phyloP scores from a whole-genome alignment of 257 asterid genomes.

The Ligustrum vulgare region DNA sequence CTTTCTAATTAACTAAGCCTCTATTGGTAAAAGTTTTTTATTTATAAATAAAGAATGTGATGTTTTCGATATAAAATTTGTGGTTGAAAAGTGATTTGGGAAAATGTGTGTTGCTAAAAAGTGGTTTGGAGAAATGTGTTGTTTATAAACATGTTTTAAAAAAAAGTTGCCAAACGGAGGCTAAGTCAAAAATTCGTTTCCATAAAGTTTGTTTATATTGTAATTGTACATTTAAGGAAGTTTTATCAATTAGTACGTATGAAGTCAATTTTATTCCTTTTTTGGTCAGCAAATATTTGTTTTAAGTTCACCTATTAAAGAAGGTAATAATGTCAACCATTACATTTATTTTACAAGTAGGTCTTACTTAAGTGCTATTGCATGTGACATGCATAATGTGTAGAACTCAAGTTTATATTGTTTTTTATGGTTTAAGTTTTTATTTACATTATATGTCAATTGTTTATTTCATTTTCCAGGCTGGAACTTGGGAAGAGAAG shows the following conservation, averaged over 20 bases:
- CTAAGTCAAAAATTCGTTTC: no score
- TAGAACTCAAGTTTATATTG: neutral
- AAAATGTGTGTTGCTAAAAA: no score
- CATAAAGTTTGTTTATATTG: neutral
- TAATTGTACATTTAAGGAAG: neutral
- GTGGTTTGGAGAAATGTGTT: no score
- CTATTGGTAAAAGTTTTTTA: no score
- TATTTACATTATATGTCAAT: neutral
- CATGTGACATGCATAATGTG: neutral
- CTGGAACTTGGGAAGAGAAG: slow-evolving; percentile 63
- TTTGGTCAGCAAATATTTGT: neutral
- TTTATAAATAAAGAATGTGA: no score
- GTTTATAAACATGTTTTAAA: no score
- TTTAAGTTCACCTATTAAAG: neutral
- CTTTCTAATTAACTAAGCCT: neutral
- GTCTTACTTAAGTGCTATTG: neutral
- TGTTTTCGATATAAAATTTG: no score
- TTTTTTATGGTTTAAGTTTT: neutral
- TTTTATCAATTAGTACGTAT: neutral
- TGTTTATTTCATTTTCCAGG: slow-evolving; percentile 28
- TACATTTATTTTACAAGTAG: neutral
- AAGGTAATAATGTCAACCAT: neutral
- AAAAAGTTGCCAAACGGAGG: no score
- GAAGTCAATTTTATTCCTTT: neutral
- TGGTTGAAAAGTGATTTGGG: no score